Conservation (phyloP, 164 flowering plant species). For the Nelumbo lutea region DNA sequence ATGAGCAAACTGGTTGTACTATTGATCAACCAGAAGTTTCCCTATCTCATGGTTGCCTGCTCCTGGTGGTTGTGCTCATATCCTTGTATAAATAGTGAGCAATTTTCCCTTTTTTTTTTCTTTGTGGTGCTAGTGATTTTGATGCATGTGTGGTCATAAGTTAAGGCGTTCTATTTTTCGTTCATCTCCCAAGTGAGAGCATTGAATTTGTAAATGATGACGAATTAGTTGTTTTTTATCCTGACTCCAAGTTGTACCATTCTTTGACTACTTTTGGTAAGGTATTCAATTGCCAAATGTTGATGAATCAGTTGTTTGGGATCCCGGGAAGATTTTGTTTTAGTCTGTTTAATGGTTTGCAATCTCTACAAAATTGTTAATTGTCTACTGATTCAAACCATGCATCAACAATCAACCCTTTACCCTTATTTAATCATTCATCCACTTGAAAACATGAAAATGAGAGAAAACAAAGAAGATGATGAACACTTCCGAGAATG, state of each 20-base stretch:
- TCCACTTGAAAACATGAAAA: too few relatives aligned
- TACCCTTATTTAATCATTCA: too few relatives aligned
- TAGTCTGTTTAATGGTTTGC: too few relatives aligned
- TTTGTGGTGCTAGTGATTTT: conserved; percentile 2
- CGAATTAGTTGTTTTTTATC: neutral
- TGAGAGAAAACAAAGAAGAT: too few relatives aligned
- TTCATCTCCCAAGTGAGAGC: conserved; percentile 8
- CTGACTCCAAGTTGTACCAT: conserved; percentile 4
- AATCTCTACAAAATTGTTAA: too few relatives aligned
- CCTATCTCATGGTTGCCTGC: neutral
- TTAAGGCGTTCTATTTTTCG: conserved; percentile 17
- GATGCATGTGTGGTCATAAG: conserved; percentile 16
- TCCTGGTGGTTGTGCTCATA: conserved; percentile 7
- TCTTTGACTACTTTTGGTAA: conserved; percentile 3
- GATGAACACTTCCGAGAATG: too few relatives aligned
- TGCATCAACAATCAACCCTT: too few relatives aligned
- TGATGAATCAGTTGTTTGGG: too few relatives aligned
- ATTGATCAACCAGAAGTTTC: neutral
- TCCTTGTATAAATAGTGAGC: conserved; percentile 18
- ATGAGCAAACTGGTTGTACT: conserved; percentile 4
- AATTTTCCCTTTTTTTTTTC: neutral
- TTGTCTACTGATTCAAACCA: too few relatives aligned
- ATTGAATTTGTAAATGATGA: conserved; percentile 20
- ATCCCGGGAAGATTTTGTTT: too few relatives aligned
- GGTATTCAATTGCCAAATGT: too few relatives aligned